phyloP scores from a whole-genome alignment of 108 stramenopile genomes.

The Cyclostephanos tholiformis region DNA sequence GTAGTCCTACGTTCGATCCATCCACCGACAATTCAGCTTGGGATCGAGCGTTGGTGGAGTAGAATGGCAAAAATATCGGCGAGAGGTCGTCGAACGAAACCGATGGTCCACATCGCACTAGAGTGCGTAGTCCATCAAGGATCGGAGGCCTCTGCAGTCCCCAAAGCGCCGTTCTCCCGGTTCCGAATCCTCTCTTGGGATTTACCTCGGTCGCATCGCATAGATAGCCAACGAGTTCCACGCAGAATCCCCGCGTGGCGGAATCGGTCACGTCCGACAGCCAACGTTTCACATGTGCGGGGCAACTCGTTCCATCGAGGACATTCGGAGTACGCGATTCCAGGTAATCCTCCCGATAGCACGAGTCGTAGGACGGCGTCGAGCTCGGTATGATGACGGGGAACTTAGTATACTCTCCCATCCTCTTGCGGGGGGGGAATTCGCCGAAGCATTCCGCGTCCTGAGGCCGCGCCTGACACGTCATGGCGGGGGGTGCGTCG shows the following conservation, averaged over 20 bases:
- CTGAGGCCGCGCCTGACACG: slow-evolving; percentile 88
- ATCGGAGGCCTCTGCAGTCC: slow-evolving; percentile 87
- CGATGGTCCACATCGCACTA: slow-evolving; percentile 46
- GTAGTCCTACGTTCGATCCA: slow-evolving; percentile 31
- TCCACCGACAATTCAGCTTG: slow-evolving; percentile 68
- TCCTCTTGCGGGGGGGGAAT: slow-evolving; percentile 73
- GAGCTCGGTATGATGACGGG: slow-evolving; percentile 86
- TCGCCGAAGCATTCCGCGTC: slow-evolving; percentile 90
- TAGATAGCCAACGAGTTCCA: slow-evolving; percentile 67
- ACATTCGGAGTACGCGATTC: slow-evolving; percentile 40
- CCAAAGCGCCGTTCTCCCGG: slow-evolving; percentile 73
- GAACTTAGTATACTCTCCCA: slow-evolving; percentile 71
- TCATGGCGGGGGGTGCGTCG: slow-evolving; percentile 69
- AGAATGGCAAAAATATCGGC: slow-evolving; percentile 67
- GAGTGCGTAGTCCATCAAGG: slow-evolving; percentile 60
- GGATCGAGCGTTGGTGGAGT: slow-evolving; percentile 76
- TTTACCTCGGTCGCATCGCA: slow-evolving; percentile 62
- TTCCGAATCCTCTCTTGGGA: slow-evolving; percentile 74
- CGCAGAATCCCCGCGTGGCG: slow-evolving; percentile 67
- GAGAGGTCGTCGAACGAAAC: slow-evolving; percentile 60
- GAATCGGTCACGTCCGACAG: slow-evolving; percentile 52
- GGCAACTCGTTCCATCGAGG: slow-evolving; percentile 14
- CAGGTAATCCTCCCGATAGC: slow-evolving; percentile 59
- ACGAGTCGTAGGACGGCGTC: slow-evolving; percentile 77
- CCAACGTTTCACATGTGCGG: slow-evolving; percentile 37